Conservation (phyloP, 108 stramenopile species). For the Fragilaria crotonensis region DNA sequence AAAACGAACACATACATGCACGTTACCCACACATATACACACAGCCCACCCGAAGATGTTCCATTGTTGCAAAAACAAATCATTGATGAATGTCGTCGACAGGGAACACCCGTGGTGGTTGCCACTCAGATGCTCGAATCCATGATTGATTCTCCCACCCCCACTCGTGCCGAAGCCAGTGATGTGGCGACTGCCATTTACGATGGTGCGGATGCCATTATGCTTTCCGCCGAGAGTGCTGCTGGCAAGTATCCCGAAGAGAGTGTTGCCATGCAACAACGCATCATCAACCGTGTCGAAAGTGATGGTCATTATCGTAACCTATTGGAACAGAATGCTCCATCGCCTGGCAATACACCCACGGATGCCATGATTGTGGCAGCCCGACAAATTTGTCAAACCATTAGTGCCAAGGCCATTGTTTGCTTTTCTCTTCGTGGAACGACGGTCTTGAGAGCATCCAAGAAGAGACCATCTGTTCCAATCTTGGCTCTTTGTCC, state of each 20-base stretch:
- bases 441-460: constrained; percentile 76
- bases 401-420: constrained; percentile 81
- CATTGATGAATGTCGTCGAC: constrained; percentile 82
- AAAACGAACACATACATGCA: too few species aligned
- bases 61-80: constrained; percentile 93
- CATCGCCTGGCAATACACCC: constrained; percentile 57
- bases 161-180: constrained; percentile 91
- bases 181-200: constrained; percentile 96
- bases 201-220: constrained; percentile 95
- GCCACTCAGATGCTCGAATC: constrained; percentile 84
- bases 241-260: constrained; percentile 91
- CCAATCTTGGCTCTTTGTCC: constrained; percentile 94
- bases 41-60: constrained; percentile 86
- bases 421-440: constrained; percentile 87
- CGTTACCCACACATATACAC: constrained; percentile 10
- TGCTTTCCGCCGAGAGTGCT: constrained; percentile 91
- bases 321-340: constrained; percentile 36
- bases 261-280: constrained; percentile 89
- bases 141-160: constrained; percentile 91
- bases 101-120: constrained; percentile 89
- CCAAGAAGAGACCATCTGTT: constrained; percentile 79
- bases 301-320: constrained; percentile 70
- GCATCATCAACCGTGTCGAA: constrained; percentile 92
- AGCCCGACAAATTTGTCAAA: constrained; percentile 61
- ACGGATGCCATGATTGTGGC: constrained; percentile 90